A percentile compares a stretch with the other conserved stretches of the same genome.
These are phyloP conservation scores for Sanguinoderma infundibulare DNA, from an alignment of 1,284 basidiomycete species.

Conservation along the genomic window DNA sequence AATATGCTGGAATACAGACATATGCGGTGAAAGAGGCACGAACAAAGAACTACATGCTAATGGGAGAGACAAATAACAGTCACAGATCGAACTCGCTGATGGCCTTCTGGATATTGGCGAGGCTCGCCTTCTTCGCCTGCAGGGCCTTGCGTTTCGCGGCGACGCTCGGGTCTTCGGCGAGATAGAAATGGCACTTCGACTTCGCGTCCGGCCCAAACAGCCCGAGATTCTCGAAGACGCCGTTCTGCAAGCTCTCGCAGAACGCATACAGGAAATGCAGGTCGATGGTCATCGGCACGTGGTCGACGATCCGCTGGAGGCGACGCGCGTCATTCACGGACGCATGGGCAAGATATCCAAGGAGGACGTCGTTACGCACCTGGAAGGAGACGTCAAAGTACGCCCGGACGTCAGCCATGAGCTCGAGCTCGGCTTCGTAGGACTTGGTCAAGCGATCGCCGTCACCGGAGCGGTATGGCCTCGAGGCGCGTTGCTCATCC, in stretches of 20 bases:
- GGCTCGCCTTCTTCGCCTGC: slow-evolving; percentile 30
- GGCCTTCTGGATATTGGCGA: slow-evolving; percentile 37
- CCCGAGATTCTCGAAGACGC: slow-evolving; percentile 42
- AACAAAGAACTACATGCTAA: neutral
- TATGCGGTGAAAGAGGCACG: neutral
- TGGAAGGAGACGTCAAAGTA: slow-evolving; percentile 54
- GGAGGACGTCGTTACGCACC: slow-evolving; percentile 31
- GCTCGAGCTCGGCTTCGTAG: slow-evolving; percentile 48
- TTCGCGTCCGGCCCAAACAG: slow-evolving; percentile 40
- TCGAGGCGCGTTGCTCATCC: neutral
- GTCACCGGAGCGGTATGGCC: slow-evolving; percentile 8
- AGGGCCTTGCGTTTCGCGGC: slow-evolving; percentile 42
- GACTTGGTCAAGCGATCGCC: neutral
- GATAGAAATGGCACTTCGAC: slow-evolving; percentile 40
- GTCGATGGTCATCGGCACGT: slow-evolving; percentile 48
- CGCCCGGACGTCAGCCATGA: slow-evolving; percentile 53
- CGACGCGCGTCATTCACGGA: neutral
- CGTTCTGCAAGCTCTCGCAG: slow-evolving; percentile 38
- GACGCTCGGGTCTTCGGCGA: slow-evolving; percentile 46
- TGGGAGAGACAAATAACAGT: neutral
- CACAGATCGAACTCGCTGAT: slow-evolving; percentile 35
- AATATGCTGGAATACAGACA: neutral
- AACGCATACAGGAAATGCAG: slow-evolving; percentile 45
- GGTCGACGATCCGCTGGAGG: slow-evolving; percentile 49
- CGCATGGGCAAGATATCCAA: neutral